These are phyloP conservation scores for Epicoccum sorghinum DNA, from an alignment of 2,329 filamentous ascomycete species.

Conservation along the genomic window DNA sequence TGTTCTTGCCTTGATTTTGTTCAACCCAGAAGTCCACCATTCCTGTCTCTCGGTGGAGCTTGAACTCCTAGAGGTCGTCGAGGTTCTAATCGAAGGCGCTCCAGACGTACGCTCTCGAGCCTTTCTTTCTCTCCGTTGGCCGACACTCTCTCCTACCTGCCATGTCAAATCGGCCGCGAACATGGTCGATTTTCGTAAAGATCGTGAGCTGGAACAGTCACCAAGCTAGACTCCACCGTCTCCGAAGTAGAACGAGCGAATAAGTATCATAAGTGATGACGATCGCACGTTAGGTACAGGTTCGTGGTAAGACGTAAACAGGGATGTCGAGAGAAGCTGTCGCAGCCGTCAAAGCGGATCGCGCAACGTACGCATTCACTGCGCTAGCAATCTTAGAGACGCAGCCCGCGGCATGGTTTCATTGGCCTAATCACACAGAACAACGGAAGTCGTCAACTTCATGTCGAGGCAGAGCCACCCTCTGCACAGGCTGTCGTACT, in stretches of 20 bases:
- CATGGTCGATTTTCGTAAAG: constrained; percentile 33
- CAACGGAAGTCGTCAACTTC: constrained; percentile 19
- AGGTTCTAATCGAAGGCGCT: constrained; percentile 36
- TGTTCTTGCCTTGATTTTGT: constrained; percentile 35
- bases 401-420: constrained; percentile 32
- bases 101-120: constrained; percentile 33
- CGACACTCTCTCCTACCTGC: constrained; percentile 46
- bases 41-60: constrained; percentile 33
- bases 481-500: constrained; percentile 14
- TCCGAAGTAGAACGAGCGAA: constrained; percentile 22
- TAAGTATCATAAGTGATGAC: constrained; percentile 19
- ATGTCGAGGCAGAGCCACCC: constrained; percentile 8
- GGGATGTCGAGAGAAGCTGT: constrained; percentile 26
- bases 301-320: constrained; percentile 29
- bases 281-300: constrained; percentile 26
- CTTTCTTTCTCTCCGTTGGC: constrained; percentile 45
- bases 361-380: constrained; percentile 29
- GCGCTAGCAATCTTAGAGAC: constrained; percentile 9
- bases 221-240: constrained; percentile 25
- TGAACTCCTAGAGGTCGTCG: constrained; percentile 35
- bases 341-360: constrained; percentile 28
- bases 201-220: constrained; percentile 16
- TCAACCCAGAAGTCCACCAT: constrained; percentile 43
- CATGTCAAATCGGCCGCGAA: constrained; percentile 49
- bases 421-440: constrained; percentile 29